Conservation (phyloP, 2,329 filamentous ascomycete species). For the Hawksworthiomyces lignivorus region DNA sequence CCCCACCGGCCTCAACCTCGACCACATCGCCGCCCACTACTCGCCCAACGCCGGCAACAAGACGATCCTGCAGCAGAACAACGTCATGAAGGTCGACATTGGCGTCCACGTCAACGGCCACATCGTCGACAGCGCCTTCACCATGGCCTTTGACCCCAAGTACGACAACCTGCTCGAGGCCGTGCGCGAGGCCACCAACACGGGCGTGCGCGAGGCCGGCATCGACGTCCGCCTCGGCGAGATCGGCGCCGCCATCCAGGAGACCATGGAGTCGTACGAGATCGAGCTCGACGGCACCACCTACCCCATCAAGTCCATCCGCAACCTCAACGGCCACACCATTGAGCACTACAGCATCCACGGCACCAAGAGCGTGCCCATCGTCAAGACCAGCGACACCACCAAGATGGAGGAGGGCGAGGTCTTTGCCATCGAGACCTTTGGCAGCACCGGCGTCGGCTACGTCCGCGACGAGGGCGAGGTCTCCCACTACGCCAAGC, state of each 20-base stretch:
- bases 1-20: conserved; percentile 72
- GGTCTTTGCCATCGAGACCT: conserved; percentile 91
- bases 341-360: conserved; percentile 87
- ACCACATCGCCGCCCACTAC: conserved; percentile 77
- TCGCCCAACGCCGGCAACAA: conserved; percentile 80
- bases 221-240: conserved; percentile 87
- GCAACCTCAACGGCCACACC: conserved; percentile 82
- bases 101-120: conserved; percentile 73
- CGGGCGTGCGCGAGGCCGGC: conserved; percentile 81
- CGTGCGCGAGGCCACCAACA: conserved; percentile 72
- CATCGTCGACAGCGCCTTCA: conserved; percentile 78
- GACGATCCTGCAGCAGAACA: conserved; percentile 59
- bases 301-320: conserved; percentile 75
- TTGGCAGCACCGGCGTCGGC: conserved; percentile 86
- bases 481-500: conserved; percentile 79
- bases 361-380: conserved; percentile 86
- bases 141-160: conserved; percentile 64
- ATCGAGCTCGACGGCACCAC: conserved; percentile 73
- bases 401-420: conserved; percentile 99
- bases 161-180: conserved; percentile 69
- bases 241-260: conserved; percentile 76
- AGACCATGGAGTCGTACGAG: conserved; percentile 90
- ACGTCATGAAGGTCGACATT: conserved; percentile 79
- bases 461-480: conserved; percentile 84
- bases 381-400: conserved; percentile 78